phyloP scores from a whole-genome alignment of 495 filamentous ascomycete species.

The Xylaria grammica region DNA sequence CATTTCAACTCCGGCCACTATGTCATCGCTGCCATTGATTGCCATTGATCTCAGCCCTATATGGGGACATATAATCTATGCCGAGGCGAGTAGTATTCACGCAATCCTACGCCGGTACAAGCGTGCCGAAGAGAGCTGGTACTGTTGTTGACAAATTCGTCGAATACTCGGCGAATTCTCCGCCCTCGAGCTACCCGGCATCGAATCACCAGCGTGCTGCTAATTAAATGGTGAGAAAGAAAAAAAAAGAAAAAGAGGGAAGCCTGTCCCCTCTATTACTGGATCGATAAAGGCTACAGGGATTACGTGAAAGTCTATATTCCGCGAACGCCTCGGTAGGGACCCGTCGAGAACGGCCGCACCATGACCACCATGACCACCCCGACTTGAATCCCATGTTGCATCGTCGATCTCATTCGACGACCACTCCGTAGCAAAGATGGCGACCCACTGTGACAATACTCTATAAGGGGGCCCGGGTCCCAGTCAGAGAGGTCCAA shows the following conservation, averaged over 20 bases:
- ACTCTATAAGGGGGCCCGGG: conserved; percentile 3
- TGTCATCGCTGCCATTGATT: conserved; percentile 1
- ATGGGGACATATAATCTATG: neutral
- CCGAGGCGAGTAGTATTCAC: neutral
- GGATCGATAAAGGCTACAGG: neutral
- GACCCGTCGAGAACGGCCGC: conserved; percentile 11
- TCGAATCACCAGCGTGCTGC: neutral
- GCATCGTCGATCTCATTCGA: conserved; percentile 17
- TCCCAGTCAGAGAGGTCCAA: neutral
- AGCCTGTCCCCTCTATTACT: neutral
- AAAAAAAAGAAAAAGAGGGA: neutral
- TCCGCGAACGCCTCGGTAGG: conserved; percentile 4
- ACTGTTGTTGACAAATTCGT: neutral
- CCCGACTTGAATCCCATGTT: conserved; percentile 2
- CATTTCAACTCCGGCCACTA: neutral
- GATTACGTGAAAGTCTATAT: neutral
- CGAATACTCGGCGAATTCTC: too few species aligned
- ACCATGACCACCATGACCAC: neutral
- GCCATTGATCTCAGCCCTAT: neutral
- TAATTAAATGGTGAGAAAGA: neutral
- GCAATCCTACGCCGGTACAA: neutral
- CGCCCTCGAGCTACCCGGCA: neutral
- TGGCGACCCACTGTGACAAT: conserved; percentile 12
- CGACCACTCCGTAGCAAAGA: neutral
- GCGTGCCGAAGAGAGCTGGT: neutral